Conservation (phyloP, 768 basidiomycete genomes). For the Podaxis sp. region DNA sequence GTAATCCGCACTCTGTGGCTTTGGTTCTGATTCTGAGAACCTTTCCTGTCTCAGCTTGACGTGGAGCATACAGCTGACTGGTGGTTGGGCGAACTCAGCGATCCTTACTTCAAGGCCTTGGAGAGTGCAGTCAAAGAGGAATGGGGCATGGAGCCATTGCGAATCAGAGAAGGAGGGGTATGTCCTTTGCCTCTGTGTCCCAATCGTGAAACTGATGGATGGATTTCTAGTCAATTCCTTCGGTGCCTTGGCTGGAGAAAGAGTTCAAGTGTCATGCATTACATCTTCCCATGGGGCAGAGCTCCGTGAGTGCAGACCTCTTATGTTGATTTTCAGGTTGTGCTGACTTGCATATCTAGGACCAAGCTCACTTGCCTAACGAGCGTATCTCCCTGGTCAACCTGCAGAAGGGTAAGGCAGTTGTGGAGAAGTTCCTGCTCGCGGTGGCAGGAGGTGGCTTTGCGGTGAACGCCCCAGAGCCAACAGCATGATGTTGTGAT, state of each 20-base stretch:
- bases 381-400: conserved; percentile 88
- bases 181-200: conserved; percentile 24
- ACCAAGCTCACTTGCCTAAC: conserved; percentile 91
- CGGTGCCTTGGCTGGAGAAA: conserved; percentile 91
- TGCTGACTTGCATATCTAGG: conserved; percentile 39
- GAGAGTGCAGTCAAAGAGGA: conserved; percentile 81
- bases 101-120: conserved; percentile 83
- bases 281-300: conserved; percentile 94
- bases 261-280: conserved; percentile 86
- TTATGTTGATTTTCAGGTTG: background rate
- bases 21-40: background rate
- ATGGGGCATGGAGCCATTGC: conserved; percentile 83
- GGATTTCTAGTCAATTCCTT: conserved; percentile 76
- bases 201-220: background rate
- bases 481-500: background rate
- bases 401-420: conserved; percentile 72
- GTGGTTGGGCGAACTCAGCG: conserved; percentile 92
- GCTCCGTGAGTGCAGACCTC: conserved; percentile 53
- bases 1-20: background rate
- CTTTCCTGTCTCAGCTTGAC: conserved; percentile 46
- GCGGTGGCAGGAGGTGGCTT: conserved; percentile 41
- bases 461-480: background rate
- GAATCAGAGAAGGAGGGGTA: conserved; percentile 93
- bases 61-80: conserved; percentile 88
- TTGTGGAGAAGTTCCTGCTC: conserved; percentile 70